These are phyloP conservation scores for Grigorovia jiainica DNA, from an alignment of 805 yeast genomes.

Conservation along the genomic window DNA sequence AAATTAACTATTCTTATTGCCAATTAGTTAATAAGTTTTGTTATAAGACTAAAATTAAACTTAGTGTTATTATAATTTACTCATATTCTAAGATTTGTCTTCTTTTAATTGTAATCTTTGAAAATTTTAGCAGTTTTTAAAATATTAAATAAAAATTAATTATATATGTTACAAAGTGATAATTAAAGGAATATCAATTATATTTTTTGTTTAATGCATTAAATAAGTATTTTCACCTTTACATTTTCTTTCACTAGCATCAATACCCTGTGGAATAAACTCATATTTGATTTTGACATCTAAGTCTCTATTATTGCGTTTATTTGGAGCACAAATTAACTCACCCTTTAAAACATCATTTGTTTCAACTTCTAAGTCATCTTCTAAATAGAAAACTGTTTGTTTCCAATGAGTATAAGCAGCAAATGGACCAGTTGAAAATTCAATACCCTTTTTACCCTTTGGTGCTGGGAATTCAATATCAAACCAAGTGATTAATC, in stretches of 20 bases:
- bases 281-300: constrained; percentile 63
- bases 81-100: too few relatives aligned
- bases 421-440: constrained; percentile 91
- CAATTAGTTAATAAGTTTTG: too few relatives aligned
- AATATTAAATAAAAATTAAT: too few relatives aligned
- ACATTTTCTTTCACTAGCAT: constrained; percentile 44
- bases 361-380: constrained; percentile 63
- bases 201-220: constrained; percentile 42
- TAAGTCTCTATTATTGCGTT: constrained; percentile 74
- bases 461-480: constrained; percentile 63
- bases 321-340: constrained; percentile 69
- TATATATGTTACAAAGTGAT: not conserved
- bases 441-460: constrained; percentile 51
- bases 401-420: constrained; percentile 98
- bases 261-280: constrained; percentile 35
- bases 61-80: too few relatives aligned
- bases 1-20: too few relatives aligned
- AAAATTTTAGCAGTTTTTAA: too few relatives aligned
- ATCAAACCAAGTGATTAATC: constrained; percentile 90
- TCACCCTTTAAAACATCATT: constrained; percentile 72
- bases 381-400: constrained; percentile 82
- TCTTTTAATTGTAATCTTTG: too few relatives aligned
- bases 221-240: constrained; percentile 56
- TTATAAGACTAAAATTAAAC: too few relatives aligned
- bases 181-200: not conserved